Evolutionary conservation across 108 stramenopile species (phyloP).

Genomic region (Discostella stelligeroides): DNA sequence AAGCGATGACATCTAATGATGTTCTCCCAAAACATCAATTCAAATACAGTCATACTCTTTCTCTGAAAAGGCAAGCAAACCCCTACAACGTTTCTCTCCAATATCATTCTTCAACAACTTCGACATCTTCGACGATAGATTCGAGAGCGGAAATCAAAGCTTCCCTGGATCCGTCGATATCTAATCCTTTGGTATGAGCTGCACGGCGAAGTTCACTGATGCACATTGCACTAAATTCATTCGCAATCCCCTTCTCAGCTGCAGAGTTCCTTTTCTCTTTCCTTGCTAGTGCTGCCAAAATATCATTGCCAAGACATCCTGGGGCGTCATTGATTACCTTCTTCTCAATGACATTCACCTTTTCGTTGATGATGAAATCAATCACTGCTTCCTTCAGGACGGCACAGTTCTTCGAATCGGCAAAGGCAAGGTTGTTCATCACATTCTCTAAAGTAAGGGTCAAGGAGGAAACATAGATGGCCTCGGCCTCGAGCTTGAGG

Average conservation of each 20-base stretch:
- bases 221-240: not conserved
- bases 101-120: no score
- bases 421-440: not conserved
- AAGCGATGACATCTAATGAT: no score
- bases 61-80: no score
- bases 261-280: not conserved
- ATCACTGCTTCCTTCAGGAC: not conserved
- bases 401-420: not conserved
- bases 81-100: no score
- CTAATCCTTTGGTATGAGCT: no score
- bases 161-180: no score
- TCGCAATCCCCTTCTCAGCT: not conserved
- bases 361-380: not conserved
- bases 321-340: not conserved
- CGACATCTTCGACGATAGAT: no score
- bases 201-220: no score
- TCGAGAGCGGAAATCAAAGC: no score
- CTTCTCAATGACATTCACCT: not conserved
- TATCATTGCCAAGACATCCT: not conserved
- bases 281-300: not conserved
- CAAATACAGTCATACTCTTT: no score
- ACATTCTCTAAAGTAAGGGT: not conserved
- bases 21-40: no score
- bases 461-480: not conserved
- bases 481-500: constrained; percentile 4